A percentile compares a stretch with the other conserved stretches of the same genome.
phyloP scores from a whole-genome alignment of 106 monocot genomes.

The Dendrobium officinale region DNA sequence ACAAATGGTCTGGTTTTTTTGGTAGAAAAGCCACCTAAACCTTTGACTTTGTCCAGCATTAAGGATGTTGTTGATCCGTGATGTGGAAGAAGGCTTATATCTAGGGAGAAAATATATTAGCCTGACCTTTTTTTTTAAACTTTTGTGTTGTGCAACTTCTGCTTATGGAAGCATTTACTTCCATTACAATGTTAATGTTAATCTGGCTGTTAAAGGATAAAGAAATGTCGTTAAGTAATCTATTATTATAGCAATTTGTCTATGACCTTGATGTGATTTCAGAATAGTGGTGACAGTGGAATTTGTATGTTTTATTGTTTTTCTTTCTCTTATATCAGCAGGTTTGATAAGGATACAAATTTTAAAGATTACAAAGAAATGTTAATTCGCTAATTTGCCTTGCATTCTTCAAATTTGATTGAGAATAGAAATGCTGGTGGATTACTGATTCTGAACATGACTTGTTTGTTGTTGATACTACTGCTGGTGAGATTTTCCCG shows the following conservation, averaged over 20 bases:
- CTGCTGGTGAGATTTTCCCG: conserved; percentile 6
- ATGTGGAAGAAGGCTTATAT: background rate
- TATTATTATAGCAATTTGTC: background rate
- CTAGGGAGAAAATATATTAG: background rate
- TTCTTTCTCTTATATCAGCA: background rate
- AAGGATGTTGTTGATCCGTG: background rate
- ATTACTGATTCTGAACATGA: background rate
- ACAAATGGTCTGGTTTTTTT: background rate
- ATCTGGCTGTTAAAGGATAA: background rate
- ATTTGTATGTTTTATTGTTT: background rate
- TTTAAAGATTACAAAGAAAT: background rate
- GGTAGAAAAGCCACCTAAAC: background rate
- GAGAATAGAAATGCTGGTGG: conserved; percentile 2
- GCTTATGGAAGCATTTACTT: background rate
- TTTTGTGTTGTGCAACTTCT: background rate
- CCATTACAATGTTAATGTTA: background rate
- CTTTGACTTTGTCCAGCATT: background rate
- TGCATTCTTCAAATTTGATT: background rate
- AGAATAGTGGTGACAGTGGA: background rate
- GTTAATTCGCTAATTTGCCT: background rate
- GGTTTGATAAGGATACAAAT: background rate
- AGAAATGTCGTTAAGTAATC: background rate
- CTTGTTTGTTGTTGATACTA: conserved; percentile 1
- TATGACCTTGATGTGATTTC: background rate
- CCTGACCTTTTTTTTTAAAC: background rate